Percentiles rank a stretch among this genome's conserved stretches.
These are phyloP conservation scores for Suillus variegatus DNA, from an alignment of 768 basidiomycete genomes.

Conservation along the genomic window DNA sequence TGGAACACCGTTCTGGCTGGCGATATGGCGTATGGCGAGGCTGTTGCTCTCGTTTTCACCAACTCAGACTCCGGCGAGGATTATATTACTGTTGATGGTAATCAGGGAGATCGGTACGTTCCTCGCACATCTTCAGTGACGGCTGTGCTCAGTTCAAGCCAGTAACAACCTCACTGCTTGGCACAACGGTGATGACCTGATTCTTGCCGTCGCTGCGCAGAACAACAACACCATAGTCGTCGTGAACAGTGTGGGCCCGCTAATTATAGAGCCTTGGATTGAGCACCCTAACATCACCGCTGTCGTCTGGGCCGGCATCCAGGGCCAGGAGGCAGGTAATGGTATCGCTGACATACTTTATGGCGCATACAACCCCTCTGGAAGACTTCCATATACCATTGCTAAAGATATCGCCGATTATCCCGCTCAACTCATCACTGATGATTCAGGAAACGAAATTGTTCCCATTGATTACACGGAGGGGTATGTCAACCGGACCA, in stretches of 20 bases:
- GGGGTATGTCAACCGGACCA: constrained; percentile 34
- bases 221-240: constrained; percentile 42
- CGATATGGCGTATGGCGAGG: constrained; percentile 45
- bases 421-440: constrained; percentile 47
- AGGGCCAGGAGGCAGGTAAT: constrained; percentile 73
- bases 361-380: constrained; percentile 68
- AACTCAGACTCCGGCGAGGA: constrained; percentile 77
- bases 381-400: constrained; percentile 74
- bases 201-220: constrained; percentile 64
- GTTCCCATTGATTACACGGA: constrained; percentile 60
- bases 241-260: constrained; percentile 52
- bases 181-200: constrained; percentile 70
- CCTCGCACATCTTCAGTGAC: not conserved
- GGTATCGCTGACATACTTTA: constrained; percentile 71
- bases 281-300: constrained; percentile 74
- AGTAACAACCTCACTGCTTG: constrained; percentile 74
- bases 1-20: constrained; percentile 54
- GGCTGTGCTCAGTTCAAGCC: not conserved
- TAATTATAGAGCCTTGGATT: constrained; percentile 68
- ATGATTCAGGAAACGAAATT: constrained; percentile 38
- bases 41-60: constrained; percentile 73
- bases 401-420: constrained; percentile 63
- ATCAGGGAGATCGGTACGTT: constrained; percentile 66
- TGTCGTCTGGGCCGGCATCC: constrained; percentile 69
- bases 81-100: constrained; percentile 80